phyloP scores from a whole-genome alignment of 2,329 filamentous ascomycete species.

The Aschersonia sp. region DNA sequence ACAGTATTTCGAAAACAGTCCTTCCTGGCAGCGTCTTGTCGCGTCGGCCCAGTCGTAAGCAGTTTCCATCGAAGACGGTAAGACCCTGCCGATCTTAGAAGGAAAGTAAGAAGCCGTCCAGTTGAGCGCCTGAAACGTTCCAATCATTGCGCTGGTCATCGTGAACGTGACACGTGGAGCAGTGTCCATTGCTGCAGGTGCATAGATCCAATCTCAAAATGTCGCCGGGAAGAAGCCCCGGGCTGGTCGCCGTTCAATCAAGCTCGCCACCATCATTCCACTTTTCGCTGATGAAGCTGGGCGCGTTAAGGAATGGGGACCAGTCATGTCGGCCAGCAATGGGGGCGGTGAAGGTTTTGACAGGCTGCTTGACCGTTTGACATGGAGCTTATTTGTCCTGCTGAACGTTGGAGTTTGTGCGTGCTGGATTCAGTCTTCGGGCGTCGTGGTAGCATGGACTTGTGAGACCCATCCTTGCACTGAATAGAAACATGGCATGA shows the following conservation, averaged over 20 bases:
- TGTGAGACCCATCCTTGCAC: too few relatives aligned
- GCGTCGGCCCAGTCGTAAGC: conserved; percentile 1
- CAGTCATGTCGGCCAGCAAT: conserved; percentile 1
- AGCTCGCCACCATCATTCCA: conserved; percentile 13
- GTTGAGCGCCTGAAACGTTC: conserved; percentile 4
- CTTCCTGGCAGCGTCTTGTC: conserved; percentile 5
- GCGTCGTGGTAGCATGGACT: too few relatives aligned
- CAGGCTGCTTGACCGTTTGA: conserved; percentile 20
- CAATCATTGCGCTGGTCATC: conserved; percentile 14
- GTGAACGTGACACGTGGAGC: conserved; percentile 10
- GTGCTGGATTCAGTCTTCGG: too few relatives aligned
- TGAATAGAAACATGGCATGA: conserved; percentile 5
- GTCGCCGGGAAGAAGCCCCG: conserved; percentile 31
- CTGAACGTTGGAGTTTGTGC: not conserved
- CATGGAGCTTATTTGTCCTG: not conserved
- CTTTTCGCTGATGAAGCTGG: conserved; percentile 8
- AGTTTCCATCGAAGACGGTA: conserved; percentile 8
- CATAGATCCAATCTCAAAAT: conserved; percentile 24
- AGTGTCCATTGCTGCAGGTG: conserved; percentile 7
- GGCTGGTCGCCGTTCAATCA: conserved; percentile 8
- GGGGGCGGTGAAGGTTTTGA: conserved; percentile 23
- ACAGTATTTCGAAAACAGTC: conserved; percentile 34
- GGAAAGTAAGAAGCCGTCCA: conserved; percentile 10
- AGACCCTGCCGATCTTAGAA: conserved; percentile 17
- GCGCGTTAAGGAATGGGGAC: conserved; percentile 9